Conservation (phyloP, 371 early-diverging fungal genomes). For the Entomophthora muscae region DNA sequence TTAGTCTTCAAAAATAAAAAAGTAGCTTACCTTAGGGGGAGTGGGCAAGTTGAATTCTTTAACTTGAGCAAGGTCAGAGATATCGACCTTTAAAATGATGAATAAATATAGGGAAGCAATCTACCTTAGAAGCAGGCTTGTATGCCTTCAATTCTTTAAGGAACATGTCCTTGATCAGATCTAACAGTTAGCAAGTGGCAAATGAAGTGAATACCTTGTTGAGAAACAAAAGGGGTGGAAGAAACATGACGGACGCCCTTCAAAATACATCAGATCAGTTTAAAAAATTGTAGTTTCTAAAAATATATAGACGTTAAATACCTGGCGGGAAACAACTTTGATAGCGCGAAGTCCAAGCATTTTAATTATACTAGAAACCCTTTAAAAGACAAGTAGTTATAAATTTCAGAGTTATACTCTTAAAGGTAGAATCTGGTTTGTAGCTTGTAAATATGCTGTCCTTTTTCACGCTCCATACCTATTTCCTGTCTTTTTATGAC, state of each 20-base stretch:
- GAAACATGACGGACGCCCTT: neutral
- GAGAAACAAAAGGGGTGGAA: neutral
- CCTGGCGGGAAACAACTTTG: neutral
- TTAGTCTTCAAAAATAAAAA: neutral
- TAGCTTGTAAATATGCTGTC: no score
- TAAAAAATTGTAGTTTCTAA: neutral
- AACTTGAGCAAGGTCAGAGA: constrained; percentile 3
- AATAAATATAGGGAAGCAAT: neutral
- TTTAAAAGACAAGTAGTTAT: no score
- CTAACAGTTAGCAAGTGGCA: neutral
- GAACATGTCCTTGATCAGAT: neutral
- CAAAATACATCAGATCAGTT: neutral
- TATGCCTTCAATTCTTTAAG: constrained; percentile 1
- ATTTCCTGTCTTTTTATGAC: no score
- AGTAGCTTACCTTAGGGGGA: neutral
- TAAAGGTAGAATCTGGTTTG: no score
- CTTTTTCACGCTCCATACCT: no score
- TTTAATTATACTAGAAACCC: no score
- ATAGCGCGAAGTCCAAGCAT: neutral
- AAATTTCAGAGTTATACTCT: no score
- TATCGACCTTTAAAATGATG: neutral
- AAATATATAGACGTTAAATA: neutral
- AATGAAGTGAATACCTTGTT: neutral
- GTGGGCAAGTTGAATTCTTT: constrained; percentile 2
- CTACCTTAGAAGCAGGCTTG: constrained; percentile 1